These are phyloP conservation scores for Leonotis leonurus DNA, from an alignment of 257 asterid genomes.

Conservation along the genomic window DNA sequence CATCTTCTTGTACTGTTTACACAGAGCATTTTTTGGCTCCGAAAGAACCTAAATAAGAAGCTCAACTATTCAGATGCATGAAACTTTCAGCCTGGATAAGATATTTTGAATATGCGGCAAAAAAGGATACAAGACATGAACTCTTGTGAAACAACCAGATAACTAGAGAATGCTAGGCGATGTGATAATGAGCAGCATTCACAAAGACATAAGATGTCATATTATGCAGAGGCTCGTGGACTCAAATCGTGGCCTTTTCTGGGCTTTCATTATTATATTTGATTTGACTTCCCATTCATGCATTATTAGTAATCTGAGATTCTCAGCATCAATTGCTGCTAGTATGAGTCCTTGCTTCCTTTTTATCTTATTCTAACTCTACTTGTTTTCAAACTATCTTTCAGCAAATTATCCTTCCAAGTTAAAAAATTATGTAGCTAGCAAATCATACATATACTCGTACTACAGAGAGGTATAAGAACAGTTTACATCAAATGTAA, in stretches of 20 bases:
- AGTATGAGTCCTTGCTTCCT: background rate
- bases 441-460: background rate
- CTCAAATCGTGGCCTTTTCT: background rate
- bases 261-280: background rate
- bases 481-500: background rate
- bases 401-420: background rate
- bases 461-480: background rate
- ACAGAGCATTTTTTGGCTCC: constrained; percentile 83
- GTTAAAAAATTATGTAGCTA: background rate
- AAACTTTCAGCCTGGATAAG: background rate
- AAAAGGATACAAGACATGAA: background rate
- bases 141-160: background rate
- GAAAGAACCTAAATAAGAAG: constrained; percentile 59
- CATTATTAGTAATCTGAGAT: background rate
- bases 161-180: background rate
- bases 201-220: too few relatives aligned
- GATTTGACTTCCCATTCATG: background rate
- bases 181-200: background rate
- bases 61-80: background rate
- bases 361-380: background rate
- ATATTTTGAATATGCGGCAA: background rate
- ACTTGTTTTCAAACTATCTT: too few relatives aligned
- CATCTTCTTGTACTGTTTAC: constrained; percentile 88
- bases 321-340: background rate
- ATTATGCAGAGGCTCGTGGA: too few relatives aligned